These are phyloP conservation scores for Coniochaeta sp. DNA, from an alignment of 2,329 filamentous ascomycete genomes.

Conservation along the genomic window DNA sequence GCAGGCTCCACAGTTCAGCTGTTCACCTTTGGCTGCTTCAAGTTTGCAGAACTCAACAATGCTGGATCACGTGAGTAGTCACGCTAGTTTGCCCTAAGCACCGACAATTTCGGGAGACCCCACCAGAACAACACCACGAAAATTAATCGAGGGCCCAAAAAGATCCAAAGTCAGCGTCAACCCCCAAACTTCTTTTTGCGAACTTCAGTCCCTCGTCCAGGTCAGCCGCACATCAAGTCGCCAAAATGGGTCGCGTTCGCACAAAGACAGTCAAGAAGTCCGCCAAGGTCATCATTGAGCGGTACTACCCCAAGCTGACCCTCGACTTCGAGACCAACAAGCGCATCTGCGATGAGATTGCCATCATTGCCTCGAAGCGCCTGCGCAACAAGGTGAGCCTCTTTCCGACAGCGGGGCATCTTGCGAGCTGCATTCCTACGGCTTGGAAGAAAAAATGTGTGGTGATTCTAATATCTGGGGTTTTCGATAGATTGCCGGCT, in stretches of 20 bases:
- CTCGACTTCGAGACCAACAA: conserved; percentile 99
- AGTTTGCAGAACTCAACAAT: not conserved
- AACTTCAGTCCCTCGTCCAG: conserved; percentile 17
- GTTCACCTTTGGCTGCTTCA: too few species aligned
- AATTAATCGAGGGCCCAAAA: conserved; percentile 10
- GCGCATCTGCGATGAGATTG: conserved; percentile 99
- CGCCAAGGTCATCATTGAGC: conserved; percentile 99
- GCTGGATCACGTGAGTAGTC: not conserved
- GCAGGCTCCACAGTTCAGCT: not conserved
- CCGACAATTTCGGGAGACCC: not conserved
- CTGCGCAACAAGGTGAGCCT: conserved; percentile 90
- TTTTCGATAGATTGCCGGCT: conserved; percentile 73
- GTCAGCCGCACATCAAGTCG: conserved; percentile 35
- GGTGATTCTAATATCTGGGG: not conserved
- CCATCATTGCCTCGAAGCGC: conserved; percentile 98
- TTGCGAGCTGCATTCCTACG: too few species aligned
- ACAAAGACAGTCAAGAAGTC: conserved; percentile 66
- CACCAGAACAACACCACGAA: conserved; percentile 11
- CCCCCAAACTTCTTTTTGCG: conserved; percentile 4
- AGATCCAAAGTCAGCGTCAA: conserved; percentile 6
- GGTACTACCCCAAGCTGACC: conserved; percentile 93
- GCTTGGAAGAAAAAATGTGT: too few species aligned
- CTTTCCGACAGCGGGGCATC: not conserved
- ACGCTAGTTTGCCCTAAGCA: conserved; percentile 12
- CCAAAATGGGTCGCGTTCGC: conserved; percentile 63